Percentiles rank a stretch among this genome's conserved stretches.
Evolutionary conservation across 495 filamentous ascomycete species (phyloP).

Genomic region (Sporormia fimetaria): DNA sequence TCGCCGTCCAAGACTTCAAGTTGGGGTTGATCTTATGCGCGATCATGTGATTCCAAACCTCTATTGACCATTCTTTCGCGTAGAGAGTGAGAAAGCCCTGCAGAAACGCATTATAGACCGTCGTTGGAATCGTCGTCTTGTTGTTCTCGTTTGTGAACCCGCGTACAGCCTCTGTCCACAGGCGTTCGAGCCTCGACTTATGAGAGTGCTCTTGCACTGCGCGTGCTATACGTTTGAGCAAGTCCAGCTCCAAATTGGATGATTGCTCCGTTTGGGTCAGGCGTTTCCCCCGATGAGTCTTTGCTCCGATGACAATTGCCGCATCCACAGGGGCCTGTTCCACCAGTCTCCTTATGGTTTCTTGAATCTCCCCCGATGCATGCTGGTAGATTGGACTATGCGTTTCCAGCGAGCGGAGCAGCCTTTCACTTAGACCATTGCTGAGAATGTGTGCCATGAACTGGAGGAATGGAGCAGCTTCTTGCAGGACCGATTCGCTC

Average conservation of each 20-base stretch:
- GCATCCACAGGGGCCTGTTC: conserved; percentile 7
- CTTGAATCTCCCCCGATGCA: no score
- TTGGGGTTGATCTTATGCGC: conserved; percentile 39
- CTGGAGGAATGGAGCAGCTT: conserved; percentile 6
- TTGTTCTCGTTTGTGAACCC: conserved; percentile 3
- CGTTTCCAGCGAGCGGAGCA: no score
- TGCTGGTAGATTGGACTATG: no score
- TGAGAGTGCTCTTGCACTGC: not conserved
- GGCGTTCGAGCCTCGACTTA: conserved; percentile 2
- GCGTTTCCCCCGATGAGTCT: not conserved
- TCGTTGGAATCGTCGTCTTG: conserved; percentile 10
- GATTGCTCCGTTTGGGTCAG: not conserved
- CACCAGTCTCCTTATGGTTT: no score
- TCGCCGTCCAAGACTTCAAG: conserved; percentile 48
- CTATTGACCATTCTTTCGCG: conserved; percentile 38
- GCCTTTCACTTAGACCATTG: not conserved
- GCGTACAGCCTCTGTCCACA: conserved; percentile 9
- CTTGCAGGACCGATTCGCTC: not conserved
- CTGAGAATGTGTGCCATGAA: conserved; percentile 3
- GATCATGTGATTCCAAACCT: conserved; percentile 51
- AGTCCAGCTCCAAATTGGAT: conserved; percentile 1
- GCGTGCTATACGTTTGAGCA: conserved; percentile 1
- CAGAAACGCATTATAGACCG: conserved; percentile 45
- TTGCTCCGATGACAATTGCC: not conserved
- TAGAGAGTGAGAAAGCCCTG: conserved; percentile 39